A percentile compares a stretch with the other conserved stretches of the same genome.
Conservation (phyloP, 371 early-diverging fungal species). For the Apophysomyces ossiformis region DNA sequence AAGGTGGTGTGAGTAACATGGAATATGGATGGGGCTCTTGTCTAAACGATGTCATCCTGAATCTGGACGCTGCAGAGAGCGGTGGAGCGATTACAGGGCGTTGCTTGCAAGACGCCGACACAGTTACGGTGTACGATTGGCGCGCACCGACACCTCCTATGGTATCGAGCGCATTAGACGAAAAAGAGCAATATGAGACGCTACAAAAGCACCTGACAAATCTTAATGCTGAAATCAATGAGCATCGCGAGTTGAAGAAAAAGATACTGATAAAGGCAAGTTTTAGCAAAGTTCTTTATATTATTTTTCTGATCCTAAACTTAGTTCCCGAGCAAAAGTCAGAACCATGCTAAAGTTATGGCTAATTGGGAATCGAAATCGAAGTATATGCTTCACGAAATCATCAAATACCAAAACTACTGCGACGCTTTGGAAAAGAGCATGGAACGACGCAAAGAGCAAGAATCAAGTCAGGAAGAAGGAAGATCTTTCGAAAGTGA, state of each 20-base stretch:
- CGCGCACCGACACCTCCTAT: slow-evolving; percentile 44
- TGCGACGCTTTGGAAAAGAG: slow-evolving; percentile 74
- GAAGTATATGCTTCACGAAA: slow-evolving; percentile 82
- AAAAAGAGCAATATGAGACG: slow-evolving; percentile 37
- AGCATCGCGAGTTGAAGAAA: slow-evolving; percentile 46
- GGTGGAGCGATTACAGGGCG: slow-evolving; percentile 14
- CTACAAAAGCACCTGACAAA: slow-evolving; percentile 38
- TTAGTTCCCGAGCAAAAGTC: slow-evolving; percentile 59
- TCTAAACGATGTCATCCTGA: slow-evolving; percentile 43
- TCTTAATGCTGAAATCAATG: slow-evolving; percentile 45
- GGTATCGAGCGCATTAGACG: slow-evolving; percentile 40
- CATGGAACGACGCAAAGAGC: slow-evolving; percentile 26
- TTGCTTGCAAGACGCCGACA: slow-evolving; percentile 17
- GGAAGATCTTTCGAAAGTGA: not conserved
- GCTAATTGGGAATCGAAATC: slow-evolving; percentile 89
- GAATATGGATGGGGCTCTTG: slow-evolving; percentile 92
- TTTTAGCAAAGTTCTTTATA: not conserved
- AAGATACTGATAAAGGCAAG: slow-evolving; percentile 47
- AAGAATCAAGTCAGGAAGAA: not conserved
- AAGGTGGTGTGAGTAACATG: slow-evolving; percentile 83
- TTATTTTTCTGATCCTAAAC: too few relatives aligned
- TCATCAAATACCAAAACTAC: slow-evolving; percentile 89
- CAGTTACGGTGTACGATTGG: slow-evolving; percentile 45
- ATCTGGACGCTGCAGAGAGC: slow-evolving; percentile 29
- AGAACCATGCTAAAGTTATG: slow-evolving; percentile 69